These are phyloP conservation scores for Licmophora abbreviata DNA, from an alignment of 108 stramenopile genomes.

Conservation along the genomic window DNA sequence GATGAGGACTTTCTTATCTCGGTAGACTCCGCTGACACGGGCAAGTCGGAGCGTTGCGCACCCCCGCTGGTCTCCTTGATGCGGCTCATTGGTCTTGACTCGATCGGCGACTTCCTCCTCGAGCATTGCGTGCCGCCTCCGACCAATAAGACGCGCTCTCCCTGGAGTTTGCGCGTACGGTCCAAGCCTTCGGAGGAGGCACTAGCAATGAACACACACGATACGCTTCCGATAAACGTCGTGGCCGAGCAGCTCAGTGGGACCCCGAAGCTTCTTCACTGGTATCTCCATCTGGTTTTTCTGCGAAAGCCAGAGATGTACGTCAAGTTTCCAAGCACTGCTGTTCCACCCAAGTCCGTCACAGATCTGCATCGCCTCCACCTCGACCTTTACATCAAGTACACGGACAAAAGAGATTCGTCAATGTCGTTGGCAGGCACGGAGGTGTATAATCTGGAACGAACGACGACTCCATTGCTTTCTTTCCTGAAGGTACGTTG, in stretches of 20 bases:
- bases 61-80: slow-evolving; percentile 60
- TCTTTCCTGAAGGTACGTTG: slow-evolving; percentile 54
- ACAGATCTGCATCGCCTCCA: slow-evolving; percentile 62
- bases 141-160: slow-evolving; percentile 8
- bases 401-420: slow-evolving; percentile 35
- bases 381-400: slow-evolving; percentile 61
- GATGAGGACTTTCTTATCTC: slow-evolving; percentile 36
- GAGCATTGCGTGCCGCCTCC: slow-evolving; percentile 57
- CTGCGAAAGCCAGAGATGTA: slow-evolving; percentile 62
- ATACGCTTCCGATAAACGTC: slow-evolving; percentile 53
- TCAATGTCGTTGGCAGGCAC: slow-evolving; percentile 15
- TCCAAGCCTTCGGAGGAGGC: slow-evolving; percentile 3
- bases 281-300: slow-evolving; percentile 73
- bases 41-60: neutral
- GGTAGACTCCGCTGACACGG: slow-evolving; percentile 8
- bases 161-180: slow-evolving; percentile 3
- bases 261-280: slow-evolving; percentile 57
- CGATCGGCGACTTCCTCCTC: slow-evolving; percentile 53
- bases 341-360: slow-evolving; percentile 51
- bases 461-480: slow-evolving; percentile 49
- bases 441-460: slow-evolving; percentile 26
- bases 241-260: slow-evolving; percentile 52
- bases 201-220: neutral
- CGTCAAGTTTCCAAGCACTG: slow-evolving; percentile 71
- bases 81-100: slow-evolving; percentile 49